Conservation (phyloP, 2,329 filamentous ascomycete species). For the Calcarisporium arbuscula region DNA sequence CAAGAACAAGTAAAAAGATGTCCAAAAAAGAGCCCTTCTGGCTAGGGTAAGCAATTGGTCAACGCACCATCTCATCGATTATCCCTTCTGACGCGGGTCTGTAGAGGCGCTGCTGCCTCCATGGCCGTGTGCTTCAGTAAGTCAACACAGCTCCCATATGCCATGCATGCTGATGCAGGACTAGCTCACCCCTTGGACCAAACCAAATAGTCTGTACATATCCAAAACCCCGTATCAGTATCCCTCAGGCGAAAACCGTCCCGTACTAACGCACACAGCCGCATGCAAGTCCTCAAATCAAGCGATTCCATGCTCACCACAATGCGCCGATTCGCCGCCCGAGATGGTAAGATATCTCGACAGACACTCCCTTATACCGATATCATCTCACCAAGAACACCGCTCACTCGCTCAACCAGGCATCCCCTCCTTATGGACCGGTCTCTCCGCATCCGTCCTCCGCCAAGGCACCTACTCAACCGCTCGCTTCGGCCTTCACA, state of each 20-base stretch:
- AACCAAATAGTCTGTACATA: conserved; percentile 33
- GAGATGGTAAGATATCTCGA: conserved; percentile 35
- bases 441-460: conserved; percentile 36
- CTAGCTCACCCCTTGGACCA: conserved; percentile 38
- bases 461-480: conserved; percentile 39
- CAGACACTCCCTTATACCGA: neutral
- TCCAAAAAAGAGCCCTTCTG: conserved; percentile 36
- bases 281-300: conserved; percentile 37
- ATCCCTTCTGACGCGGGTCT: conserved; percentile 3
- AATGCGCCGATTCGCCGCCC: conserved; percentile 28
- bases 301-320: conserved; percentile 33
- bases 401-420: conserved; percentile 15
- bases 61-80: neutral
- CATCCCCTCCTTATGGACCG: conserved; percentile 34
- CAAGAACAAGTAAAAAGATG: conserved; percentile 20
- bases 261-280: conserved; percentile 18
- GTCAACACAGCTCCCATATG: conserved; percentile 9
- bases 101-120: conserved; percentile 35
- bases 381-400: neutral
- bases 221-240: neutral
- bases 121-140: conserved; percentile 40
- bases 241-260: neutral
- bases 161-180: too few species aligned
- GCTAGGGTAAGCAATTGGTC: conserved; percentile 35
- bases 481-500: conserved; percentile 36